Base-by-base conservation (phyloP, 176 grass and related monocot species). In the Echinochloa phyllopogon region DNA sequence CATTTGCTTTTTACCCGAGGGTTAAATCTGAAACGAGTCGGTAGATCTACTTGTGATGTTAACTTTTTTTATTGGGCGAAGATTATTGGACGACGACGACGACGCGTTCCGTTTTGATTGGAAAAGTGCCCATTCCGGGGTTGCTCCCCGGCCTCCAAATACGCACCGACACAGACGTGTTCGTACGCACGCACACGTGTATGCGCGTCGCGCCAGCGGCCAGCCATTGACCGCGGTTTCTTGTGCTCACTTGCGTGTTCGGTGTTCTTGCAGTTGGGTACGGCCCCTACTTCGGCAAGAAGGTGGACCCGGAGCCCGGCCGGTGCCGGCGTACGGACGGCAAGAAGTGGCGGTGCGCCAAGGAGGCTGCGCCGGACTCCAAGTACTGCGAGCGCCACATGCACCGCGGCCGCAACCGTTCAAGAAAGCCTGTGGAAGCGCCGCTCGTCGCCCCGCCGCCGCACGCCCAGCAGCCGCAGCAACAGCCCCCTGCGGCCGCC, bases 351-450 rank as follows among this genome's bases (percentile, higher is more conserved):
- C 90, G 95, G 84, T 98, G 95, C 81, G 72, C 95, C 48, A 98
- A 98, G 93, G 89, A 93, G 84, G 91, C 95, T 45, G 86, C 86
- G 4, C 93, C 87, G 38, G 95, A 98, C 74, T 98, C 95, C 61
- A 95, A 95, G 89, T 98, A 98, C 84, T 98, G 95, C 82, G 91
- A 98, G 84, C 92, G 95, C 81, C 95, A 97, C 90, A 97, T 97
- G 92, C 95, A 97, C 74, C 92, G 95, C 47, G 92, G 95, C 76
- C 92, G 95, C 73, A 94, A 75, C 83, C 95, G 95, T 97, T 97
- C 95, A 97, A 97, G 92, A 97, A 97, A 97, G 93, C 93, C 95
- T 93, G 95, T 95, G 95, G 95, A 98, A 98, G 45, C 92, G 77
- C 95, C 75, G 89, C 76, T 88, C 74, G 90, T 83, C 63, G 78